phyloP scores from a whole-genome alignment of 1,139 yeast genomes.

The Protomyces macrosporus region DNA sequence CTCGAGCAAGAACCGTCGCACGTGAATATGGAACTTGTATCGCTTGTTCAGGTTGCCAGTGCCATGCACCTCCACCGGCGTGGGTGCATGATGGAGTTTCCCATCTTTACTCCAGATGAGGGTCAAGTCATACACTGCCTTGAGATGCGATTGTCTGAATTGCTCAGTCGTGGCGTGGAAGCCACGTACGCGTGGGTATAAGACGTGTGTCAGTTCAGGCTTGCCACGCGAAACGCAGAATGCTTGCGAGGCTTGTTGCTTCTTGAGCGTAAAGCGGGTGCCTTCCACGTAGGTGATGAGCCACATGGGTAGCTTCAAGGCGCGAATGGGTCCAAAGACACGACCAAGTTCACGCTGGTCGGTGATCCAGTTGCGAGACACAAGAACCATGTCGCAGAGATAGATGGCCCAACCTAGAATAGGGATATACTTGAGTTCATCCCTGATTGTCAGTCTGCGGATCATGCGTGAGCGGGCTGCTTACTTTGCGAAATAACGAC shows the following conservation, averaged over 20 bases:
- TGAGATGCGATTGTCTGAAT: conserved; percentile 34
- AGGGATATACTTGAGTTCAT: conserved; percentile 16
- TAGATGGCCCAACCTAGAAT: conserved; percentile 19
- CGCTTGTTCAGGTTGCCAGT: conserved; percentile 41
- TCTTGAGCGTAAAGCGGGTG: conserved; percentile 27
- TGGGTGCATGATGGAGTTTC: conserved; percentile 44
- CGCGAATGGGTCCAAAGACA: conserved; percentile 7
- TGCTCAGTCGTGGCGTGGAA: conserved; percentile 37
- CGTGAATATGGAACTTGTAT: conserved; percentile 46
- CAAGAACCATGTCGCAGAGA: conserved; percentile 21
- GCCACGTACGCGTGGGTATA: conserved; percentile 43
- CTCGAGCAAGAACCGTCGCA: conserved; percentile 47
- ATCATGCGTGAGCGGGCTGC: conserved; percentile 32
- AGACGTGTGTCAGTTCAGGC: conserved; percentile 48
- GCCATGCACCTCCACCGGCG: conserved; percentile 53
- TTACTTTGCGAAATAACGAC: conserved; percentile 24
- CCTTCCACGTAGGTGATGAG: conserved; percentile 23
- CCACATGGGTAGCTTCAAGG: conserved; percentile 18
- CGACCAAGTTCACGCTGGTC: conserved; percentile 12
- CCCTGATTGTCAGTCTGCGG: not conserved
- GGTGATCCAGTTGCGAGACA: conserved; percentile 17
- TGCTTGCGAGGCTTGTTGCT: conserved; percentile 37
- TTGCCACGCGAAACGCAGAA: conserved; percentile 39
- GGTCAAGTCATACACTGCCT: conserved; percentile 44
- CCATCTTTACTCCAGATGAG: conserved; percentile 44